Evolutionary conservation across 176 grass and related monocot species (phyloP).

Genomic region (Dactylis glomerata): DNA sequence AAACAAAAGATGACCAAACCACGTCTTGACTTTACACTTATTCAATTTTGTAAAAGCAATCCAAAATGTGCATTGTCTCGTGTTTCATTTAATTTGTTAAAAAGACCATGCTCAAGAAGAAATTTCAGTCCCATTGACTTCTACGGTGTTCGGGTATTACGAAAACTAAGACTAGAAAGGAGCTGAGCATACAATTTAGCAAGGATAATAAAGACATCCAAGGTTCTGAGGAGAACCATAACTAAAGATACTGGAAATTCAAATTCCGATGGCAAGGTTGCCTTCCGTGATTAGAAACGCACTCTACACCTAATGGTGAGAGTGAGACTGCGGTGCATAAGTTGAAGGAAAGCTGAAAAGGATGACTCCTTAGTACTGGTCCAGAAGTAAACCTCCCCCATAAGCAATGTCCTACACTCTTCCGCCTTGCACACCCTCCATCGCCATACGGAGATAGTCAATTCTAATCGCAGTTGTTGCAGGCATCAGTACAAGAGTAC

Average conservation of each 20-base stretch:
- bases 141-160: neutral
- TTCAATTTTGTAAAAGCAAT: neutral
- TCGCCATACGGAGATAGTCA: neutral
- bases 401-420: constrained; percentile 19
- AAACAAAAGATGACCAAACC: neutral
- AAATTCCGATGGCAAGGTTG: neutral
- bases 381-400: constrained; percentile 20
- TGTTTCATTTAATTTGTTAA: neutral
- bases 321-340: constrained; percentile 4
- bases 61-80: neutral
- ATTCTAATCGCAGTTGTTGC: neutral
- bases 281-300: neutral
- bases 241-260: neutral
- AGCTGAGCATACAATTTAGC: neutral
- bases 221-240: constrained; percentile 18
- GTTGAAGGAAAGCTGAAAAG: constrained; percentile 42
- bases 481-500: neutral
- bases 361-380: constrained; percentile 24
- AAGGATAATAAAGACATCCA: neutral
- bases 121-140: neutral
- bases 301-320: neutral
- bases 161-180: neutral
- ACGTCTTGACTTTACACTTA: neutral
- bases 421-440: neutral
- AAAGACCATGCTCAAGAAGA: neutral